Conservation (phyloP, 495 filamentous ascomycete species). For the Clavariopsis aquatica region DNA sequence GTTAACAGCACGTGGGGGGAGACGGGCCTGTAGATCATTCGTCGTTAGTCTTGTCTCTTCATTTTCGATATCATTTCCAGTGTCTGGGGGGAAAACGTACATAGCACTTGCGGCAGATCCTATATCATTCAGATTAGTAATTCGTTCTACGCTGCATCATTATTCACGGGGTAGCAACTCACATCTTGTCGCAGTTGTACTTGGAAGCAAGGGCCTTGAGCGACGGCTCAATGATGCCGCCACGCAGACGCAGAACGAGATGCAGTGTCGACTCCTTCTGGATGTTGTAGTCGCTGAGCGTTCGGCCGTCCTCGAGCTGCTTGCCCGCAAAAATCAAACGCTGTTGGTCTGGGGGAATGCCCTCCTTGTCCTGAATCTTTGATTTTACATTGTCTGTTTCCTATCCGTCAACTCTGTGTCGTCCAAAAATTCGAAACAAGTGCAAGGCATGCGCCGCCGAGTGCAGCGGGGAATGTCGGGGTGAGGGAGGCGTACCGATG, state of each 20-base stretch:
- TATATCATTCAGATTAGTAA: slow-evolving; percentile 10
- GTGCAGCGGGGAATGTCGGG: neutral
- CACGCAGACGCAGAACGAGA: slow-evolving; percentile 97
- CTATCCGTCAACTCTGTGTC: slow-evolving; percentile 3
- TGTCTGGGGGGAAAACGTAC: slow-evolving; percentile 58
- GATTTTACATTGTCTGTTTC: slow-evolving; percentile 47
- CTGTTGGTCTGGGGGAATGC: slow-evolving; percentile 98
- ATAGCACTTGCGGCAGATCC: slow-evolving; percentile 99
- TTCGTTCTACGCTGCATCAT: neutral
- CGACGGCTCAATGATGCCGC: slow-evolving; percentile 98
- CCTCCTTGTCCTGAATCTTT: slow-evolving; percentile 95
- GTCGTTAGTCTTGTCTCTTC: neutral
- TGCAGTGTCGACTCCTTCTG: slow-evolving; percentile 99
- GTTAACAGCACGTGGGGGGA: slow-evolving; percentile 97
- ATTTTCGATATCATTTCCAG: neutral
- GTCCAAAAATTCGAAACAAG: neutral
- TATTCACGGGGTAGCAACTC: neutral
- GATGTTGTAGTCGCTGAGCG: slow-evolving; percentile 99
- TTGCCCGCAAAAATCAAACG: slow-evolving; percentile 99
- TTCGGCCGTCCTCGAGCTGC: slow-evolving; percentile 99
- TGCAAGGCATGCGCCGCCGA: neutral
- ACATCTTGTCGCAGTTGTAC: slow-evolving; percentile 99
- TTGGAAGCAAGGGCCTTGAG: slow-evolving; percentile 97
- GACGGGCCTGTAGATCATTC: slow-evolving; percentile 66
- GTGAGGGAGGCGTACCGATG: slow-evolving; percentile 60